These are phyloP conservation scores for Sclerotinia trifoliorum DNA, from an alignment of 2,329 filamentous ascomycete genomes.

Conservation along the genomic window DNA sequence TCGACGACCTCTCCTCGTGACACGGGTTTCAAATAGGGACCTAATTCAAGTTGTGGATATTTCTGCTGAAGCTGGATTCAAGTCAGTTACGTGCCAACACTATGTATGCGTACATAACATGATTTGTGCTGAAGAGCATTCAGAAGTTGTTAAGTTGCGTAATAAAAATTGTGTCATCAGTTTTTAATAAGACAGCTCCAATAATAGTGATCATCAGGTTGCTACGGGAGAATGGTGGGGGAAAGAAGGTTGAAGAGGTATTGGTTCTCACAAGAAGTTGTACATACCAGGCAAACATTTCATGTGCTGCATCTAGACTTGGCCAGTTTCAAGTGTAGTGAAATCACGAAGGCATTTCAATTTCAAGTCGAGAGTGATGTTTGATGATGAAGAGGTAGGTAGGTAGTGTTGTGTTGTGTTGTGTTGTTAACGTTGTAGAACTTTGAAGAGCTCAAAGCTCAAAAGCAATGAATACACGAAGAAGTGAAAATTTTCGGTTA, in stretches of 20 bases:
- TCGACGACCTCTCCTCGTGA: constrained; percentile 4
- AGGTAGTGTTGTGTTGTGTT: no score
- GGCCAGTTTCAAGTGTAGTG: not conserved
- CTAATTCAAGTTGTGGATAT: constrained; percentile 6
- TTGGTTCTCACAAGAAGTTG: not conserved
- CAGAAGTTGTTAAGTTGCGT: constrained; percentile 32
- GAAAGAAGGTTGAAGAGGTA: not conserved
- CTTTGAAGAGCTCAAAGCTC: not conserved
- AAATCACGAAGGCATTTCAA: constrained; percentile 1
- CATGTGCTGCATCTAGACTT: not conserved
- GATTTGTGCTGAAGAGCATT: constrained; percentile 21
- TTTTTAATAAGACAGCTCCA: constrained; percentile 33
- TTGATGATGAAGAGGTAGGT: not conserved
- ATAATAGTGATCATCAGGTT: constrained; percentile 33
- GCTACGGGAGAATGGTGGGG: constrained; percentile 11
- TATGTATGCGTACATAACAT: not conserved
- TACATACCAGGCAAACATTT: constrained; percentile 23
- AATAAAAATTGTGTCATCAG: constrained; percentile 32
- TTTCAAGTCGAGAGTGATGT: not conserved
- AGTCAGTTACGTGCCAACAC: constrained; percentile 19
- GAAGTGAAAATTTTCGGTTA: constrained; percentile 1
- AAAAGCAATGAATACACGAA: not conserved
- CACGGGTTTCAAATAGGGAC: constrained; percentile 4
- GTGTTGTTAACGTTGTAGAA: constrained; percentile 5
- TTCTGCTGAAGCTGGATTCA: constrained; percentile 12